Evolutionary conservation across 306 rosid genomes (phyloP), one percentile per base, ranked within the genome.

Genomic region (Quercus suber): DNA sequence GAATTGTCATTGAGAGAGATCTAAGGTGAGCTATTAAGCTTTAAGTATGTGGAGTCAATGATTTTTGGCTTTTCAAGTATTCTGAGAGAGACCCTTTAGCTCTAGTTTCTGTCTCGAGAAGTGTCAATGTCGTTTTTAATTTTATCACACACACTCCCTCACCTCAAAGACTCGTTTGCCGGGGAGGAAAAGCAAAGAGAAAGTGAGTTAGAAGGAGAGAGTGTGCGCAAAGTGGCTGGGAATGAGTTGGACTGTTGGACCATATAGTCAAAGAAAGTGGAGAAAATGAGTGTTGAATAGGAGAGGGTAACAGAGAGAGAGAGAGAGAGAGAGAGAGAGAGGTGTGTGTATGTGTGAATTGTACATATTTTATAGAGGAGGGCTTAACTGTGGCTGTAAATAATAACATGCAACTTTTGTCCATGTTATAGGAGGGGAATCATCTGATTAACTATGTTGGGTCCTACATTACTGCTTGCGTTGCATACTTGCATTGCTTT

Each of bases 211-310:
- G 81, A 14, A 76, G 0, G 84, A 1, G 80, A 4, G 45, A 15
- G 85, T 2, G 56, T 21, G 45, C 41, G 60, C 53, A 61, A 61
- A 63, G 79, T 55, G 21, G 9, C 6, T 6, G 23, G 28, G 69
- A 18, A 12, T 65, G 14, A 58, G 87, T 77, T 87, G 71, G 88
- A 87, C 90, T 51, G 82, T 41, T 41, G 45, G 45, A 41, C 45
- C 45, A 41, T 41, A 81, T 67, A 82, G 93, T 92, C 97, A 92
- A 88, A 87, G 80, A 80, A 73, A 76, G 78, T 31, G 69, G 41
- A 79, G 74, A 76, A 69, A 78, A 72, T 63, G 88, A 71, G 82
- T 7, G 77, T 63, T 30, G 82, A 69, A 74, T 87, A 78, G 77
- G 77, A 79, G 90, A 79, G 79, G 23, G 23, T 23, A 23, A 23